These are phyloP conservation scores for Protea cynaroides DNA, from an alignment of 164 flowering plant species.

Conservation along the genomic window DNA sequence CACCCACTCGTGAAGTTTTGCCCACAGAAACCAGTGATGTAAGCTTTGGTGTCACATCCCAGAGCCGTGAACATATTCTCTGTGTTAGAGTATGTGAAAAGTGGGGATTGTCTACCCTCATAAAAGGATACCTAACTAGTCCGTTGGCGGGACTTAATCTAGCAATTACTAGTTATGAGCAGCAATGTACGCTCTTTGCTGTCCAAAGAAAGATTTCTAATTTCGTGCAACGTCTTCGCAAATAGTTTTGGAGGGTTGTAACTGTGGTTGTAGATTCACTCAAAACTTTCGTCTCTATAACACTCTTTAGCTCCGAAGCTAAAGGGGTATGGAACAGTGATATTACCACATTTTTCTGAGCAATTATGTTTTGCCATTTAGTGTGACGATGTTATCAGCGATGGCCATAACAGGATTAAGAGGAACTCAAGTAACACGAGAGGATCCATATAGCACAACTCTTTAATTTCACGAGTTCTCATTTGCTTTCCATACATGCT, in stretches of 20 bases:
- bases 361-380: background rate
- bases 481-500: no score
- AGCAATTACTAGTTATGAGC: no score
- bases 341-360: background rate
- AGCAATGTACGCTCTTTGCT: no score
- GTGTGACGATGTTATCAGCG: background rate
- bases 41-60: background rate
- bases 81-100: background rate
- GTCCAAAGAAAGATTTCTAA: no score
- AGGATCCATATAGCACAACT: no score
- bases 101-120: no score
- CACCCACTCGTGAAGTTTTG: background rate
- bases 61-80: background rate
- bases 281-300: background rate
- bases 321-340: background rate
- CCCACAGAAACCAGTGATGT: background rate
- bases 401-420: background rate
- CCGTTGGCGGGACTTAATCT: no score
- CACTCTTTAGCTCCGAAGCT: background rate
- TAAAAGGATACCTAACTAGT: no score
- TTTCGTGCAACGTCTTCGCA: no score
- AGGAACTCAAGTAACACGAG: no score
- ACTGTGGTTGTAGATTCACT: background rate
- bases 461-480: no score
- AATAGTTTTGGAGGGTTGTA: background rate